A percentile compares a stretch with the other conserved stretches of the same genome.
Evolutionary conservation across 2,329 filamentous ascomycete species (phyloP).

Genomic region (Diaporthe sp.): DNA sequence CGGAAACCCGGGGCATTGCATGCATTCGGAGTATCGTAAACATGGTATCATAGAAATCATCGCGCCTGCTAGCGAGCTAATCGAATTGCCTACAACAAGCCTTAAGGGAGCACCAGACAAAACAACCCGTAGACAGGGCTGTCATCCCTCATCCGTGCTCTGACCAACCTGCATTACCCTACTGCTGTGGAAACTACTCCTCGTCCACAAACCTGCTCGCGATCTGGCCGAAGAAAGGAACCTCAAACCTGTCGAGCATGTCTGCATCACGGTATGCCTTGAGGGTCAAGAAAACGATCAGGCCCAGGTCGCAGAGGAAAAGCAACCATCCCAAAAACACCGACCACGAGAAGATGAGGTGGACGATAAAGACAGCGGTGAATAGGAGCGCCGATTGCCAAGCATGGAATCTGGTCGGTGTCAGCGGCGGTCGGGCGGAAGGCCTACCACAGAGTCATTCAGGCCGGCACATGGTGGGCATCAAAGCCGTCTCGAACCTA

Average conservation of each 20-base stretch:
- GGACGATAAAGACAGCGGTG: slow-evolving; percentile 79
- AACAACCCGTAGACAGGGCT: neutral
- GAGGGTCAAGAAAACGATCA: slow-evolving; percentile 83
- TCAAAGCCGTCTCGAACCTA: slow-evolving; percentile 56
- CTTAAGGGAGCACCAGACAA: neutral
- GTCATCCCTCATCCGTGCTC: no score
- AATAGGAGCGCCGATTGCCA: slow-evolving; percentile 94
- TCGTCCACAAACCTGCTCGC: slow-evolving; percentile 94
- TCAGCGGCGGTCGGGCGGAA: slow-evolving; percentile 42
- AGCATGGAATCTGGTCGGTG: slow-evolving; percentile 82
- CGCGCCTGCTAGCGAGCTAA: neutral
- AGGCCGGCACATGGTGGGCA: neutral
- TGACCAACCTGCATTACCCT: neutral
- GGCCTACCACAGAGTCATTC: neutral
- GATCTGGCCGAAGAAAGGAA: slow-evolving; percentile 87
- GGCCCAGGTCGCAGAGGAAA: slow-evolving; percentile 79
- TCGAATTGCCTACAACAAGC: neutral
- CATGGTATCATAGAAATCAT: slow-evolving; percentile 36
- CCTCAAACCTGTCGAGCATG: slow-evolving; percentile 80
- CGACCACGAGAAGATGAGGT: slow-evolving; percentile 90
- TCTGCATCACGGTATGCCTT: slow-evolving; percentile 89
- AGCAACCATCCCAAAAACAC: slow-evolving; percentile 86
- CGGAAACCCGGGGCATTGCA: neutral
- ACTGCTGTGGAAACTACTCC: slow-evolving; percentile 62
- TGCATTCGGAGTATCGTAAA: slow-evolving; percentile 3